Percentiles rank a stretch among this genome's conserved stretches.
These are phyloP conservation scores for Chaetomium globosum DNA, from an alignment of 2,329 filamentous ascomycete genomes.

Conservation along the genomic window DNA sequence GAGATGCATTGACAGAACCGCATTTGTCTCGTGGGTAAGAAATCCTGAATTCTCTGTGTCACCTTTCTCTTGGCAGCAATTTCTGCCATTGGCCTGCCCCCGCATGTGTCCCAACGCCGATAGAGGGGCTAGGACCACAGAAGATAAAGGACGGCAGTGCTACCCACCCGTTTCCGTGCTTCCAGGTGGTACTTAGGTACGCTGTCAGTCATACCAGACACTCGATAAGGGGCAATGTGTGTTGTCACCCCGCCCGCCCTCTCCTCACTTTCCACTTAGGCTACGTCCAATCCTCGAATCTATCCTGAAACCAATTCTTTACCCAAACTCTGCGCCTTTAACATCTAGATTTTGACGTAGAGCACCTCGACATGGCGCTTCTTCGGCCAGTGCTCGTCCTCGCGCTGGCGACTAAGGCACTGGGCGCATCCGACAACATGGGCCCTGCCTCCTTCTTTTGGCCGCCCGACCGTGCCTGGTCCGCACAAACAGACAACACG, in stretches of 20 bases:
- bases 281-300: neutral
- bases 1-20: neutral
- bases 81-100: neutral
- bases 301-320: neutral
- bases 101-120: neutral
- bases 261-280: neutral
- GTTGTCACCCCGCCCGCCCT: neutral
- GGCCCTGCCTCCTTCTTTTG: constrained; percentile 64
- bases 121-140: neutral
- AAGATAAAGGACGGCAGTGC: constrained; percentile 3
- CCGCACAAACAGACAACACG: constrained; percentile 56
- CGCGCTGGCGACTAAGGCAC: constrained; percentile 11
- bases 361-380: constrained; percentile 17
- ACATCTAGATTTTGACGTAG: neutral
- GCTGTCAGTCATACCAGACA: neutral
- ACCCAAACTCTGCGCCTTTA: neutral
- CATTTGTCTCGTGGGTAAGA: neutral
- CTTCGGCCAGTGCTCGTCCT: constrained; percentile 18
- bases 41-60: neutral
- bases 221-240: neutral
- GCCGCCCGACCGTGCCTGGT: constrained; percentile 61
- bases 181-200: neutral
- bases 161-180: neutral
- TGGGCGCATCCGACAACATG: constrained; percentile 40
- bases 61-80: neutral